Evolutionary conservation across 225 moss, liverwort and hornwort genomes (phyloP).

Genomic region (Bryum argenteum): DNA sequence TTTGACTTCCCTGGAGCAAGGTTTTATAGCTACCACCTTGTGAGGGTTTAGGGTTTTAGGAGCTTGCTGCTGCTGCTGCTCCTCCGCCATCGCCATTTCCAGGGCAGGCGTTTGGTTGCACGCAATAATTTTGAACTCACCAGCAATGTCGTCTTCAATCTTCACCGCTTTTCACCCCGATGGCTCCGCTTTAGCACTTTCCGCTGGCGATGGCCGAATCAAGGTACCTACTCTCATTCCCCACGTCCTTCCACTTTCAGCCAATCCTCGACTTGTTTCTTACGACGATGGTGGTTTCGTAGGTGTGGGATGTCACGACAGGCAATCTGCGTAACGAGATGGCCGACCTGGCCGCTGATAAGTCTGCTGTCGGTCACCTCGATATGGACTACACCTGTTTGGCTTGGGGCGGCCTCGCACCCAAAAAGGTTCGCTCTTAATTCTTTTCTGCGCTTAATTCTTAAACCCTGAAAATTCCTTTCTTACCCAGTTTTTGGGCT

Average conservation of each 20-base stretch:
- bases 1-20: not conserved
- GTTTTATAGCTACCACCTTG: not conserved
- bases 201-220: slow-evolving; percentile 86
- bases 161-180: slow-evolving; percentile 70
- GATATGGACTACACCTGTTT: slow-evolving; percentile 84
- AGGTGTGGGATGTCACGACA: slow-evolving; percentile 81
- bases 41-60: slow-evolving; percentile 50
- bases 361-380: slow-evolving; percentile 62
- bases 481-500: not conserved
- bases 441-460: not conserved
- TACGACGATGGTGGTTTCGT: not conserved
- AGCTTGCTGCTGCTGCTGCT: slow-evolving; percentile 23
- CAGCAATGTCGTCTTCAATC: slow-evolving; percentile 38
- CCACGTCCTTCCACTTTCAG: too few species aligned
- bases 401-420: slow-evolving; percentile 62
- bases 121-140: not conserved
- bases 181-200: slow-evolving; percentile 69
- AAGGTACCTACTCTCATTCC: slow-evolving; percentile 46
- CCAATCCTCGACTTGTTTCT: not conserved
- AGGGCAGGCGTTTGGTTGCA: not conserved
- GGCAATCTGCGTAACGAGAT: slow-evolving; percentile 83
- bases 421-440: slow-evolving; percentile 64
- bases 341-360: slow-evolving; percentile 44
- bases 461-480: not conserved
- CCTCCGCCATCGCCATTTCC: slow-evolving; percentile 11